These are phyloP conservation scores for Naganishia onofrii DNA, from an alignment of 768 basidiomycete species.

Conservation along the genomic window DNA sequence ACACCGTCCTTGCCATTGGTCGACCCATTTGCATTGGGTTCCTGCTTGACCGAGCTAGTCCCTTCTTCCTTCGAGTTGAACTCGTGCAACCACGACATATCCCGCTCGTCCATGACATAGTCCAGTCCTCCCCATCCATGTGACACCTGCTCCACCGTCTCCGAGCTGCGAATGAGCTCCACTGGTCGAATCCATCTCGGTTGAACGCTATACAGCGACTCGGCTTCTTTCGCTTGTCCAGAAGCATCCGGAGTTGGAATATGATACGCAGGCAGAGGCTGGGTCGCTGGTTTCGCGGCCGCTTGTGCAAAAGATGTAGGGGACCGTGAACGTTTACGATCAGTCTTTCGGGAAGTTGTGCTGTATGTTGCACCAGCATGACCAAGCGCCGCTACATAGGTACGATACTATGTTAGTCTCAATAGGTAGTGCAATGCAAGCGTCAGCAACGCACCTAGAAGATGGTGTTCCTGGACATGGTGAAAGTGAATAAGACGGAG, in stretches of 20 bases:
- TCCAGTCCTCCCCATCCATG: conserved; percentile 73
- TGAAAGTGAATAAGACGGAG: not conserved
- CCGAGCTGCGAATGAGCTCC: conserved; percentile 75
- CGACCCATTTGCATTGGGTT: conserved; percentile 16
- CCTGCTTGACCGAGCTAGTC: conserved; percentile 58
- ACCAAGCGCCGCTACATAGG: not conserved
- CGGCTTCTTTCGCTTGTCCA: conserved; percentile 71
- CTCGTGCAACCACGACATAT: conserved; percentile 89
- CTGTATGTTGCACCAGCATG: conserved; percentile 24
- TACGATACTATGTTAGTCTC: not conserved
- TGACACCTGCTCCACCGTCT: conserved; percentile 66
- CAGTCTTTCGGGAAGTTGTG: conserved; percentile 2
- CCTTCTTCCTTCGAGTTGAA: conserved; percentile 72
- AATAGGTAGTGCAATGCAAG: conserved; percentile 30
- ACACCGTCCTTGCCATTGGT: conserved; percentile 48
- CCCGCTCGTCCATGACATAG: conserved; percentile 94
- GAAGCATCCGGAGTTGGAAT: conserved; percentile 93
- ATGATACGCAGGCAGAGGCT: conserved; percentile 54
- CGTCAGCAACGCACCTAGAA: conserved; percentile 54
- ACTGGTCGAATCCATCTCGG: conserved; percentile 72
- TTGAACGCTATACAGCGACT: conserved; percentile 65
- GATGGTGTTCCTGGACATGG: conserved; percentile 53
- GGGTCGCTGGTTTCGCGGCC: conserved; percentile 40
- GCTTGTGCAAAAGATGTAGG: conserved; percentile 34
- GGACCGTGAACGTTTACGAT: conserved; percentile 26